Evolutionary conservation across 805 yeast genomes (phyloP), one percentile per base, ranked within the genome.

Genomic region (Danielia reshetovae): DNA sequence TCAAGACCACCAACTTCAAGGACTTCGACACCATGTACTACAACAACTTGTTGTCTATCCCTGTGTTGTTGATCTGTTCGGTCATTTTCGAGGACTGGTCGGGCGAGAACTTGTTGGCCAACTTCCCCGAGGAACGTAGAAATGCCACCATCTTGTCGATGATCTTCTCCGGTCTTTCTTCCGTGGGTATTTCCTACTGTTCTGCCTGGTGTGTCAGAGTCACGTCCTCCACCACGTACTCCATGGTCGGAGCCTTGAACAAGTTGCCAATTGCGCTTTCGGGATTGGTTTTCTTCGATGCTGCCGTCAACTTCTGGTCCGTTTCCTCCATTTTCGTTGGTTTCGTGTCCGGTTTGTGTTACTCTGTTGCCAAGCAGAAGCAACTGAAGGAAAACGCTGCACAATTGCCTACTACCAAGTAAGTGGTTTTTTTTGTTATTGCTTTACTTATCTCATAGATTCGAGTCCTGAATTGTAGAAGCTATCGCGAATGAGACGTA

Each of bases 171-270:
- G 98, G 98, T 64, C 77, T 85, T 50, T 82, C 95, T 29, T 83
- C 97, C 21, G 95, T 93, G 35, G 97, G 95, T 70, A 93, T 93
- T 60, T 90, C 97, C 29, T 93, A 93, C 77, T 87, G 96, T 66
- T 88, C 97, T 9, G 98, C 97, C 43, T 93, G 98, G 98, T 93
- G 98, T 77, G 95, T 93, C 48, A 86, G 98, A 71, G 97, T 93
- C 46, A 93, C 98, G 28, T 87, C 97, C 15, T 89, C 97, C 18
- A 93, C 98, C 36, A 93, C 98, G 36, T 93, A 93, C 72, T 87
- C 96, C 35, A 93, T 93, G 98, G 97, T 93, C 40, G 98, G 98
- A 63, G 98, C 98, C 36, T 77, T 93, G 64, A 93, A 93, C 79
- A 93, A 93, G 70, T 79, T 93, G 54, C 98, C 98, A 58, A 87